Evolutionary conservation across 129 eudicot species (phyloP).

Genomic region (Helichrysum umbraculigerum): DNA sequence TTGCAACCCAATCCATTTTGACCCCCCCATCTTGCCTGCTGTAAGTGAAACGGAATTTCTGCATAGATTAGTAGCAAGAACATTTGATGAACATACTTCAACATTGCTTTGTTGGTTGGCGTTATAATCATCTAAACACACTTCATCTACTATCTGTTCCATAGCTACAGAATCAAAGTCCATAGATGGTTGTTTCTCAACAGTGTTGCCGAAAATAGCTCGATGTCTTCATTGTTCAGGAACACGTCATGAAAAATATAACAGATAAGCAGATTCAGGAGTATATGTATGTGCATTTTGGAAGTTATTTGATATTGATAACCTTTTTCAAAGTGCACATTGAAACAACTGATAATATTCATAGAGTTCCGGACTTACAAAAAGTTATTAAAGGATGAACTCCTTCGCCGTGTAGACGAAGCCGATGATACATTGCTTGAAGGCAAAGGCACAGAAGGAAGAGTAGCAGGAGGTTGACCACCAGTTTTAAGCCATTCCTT

Average conservation of each 20-base stretch:
- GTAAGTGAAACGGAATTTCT: neutral
- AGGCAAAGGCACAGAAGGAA: slow-evolving; percentile 80
- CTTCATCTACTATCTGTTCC: slow-evolving; percentile 41
- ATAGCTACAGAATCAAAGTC: slow-evolving; percentile 35
- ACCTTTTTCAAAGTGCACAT: neutral
- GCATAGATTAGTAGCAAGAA: slow-evolving; percentile 4
- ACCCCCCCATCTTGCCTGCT: neutral
- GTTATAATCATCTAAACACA: slow-evolving; percentile 30
- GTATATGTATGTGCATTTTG: neutral
- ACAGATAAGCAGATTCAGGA: neutral
- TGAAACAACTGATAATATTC: neutral
- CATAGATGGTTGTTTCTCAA: slow-evolving; percentile 37
- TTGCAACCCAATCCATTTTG: neutral
- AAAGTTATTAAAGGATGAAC: slow-evolving; percentile 45
- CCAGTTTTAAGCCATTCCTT: slow-evolving; percentile 82
- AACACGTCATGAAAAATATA: neutral
- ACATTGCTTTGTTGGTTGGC: slow-evolving; percentile 25
- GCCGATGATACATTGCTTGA: slow-evolving; percentile 30
- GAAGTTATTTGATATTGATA: neutral
- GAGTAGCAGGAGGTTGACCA: slow-evolving; percentile 54
- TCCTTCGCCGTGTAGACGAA: slow-evolving; percentile 33
- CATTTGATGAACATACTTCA: slow-evolving; percentile 38
- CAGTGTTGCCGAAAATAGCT: slow-evolving; percentile 52
- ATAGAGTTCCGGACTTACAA: slow-evolving; percentile 47
- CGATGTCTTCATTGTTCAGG: slow-evolving; percentile 40